These are phyloP conservation scores for Nannochloropsis gaditana DNA, from an alignment of 108 stramenopile species.

Conservation along the genomic window DNA sequence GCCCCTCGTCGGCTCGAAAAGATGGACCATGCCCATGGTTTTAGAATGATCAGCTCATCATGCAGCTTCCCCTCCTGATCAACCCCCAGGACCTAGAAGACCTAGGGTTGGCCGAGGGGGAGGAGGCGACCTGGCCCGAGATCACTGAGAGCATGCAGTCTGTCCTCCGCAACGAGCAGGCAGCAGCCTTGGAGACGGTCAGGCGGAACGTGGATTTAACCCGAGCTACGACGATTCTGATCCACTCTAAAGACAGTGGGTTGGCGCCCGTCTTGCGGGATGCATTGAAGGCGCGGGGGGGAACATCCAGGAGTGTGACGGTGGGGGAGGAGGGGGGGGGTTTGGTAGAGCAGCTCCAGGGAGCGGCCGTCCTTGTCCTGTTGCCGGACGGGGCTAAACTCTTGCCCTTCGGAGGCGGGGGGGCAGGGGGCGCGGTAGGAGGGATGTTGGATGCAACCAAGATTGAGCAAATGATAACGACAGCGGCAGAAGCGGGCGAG, in stretches of 20 bases:
- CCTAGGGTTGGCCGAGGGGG: not conserved
- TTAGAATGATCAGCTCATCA: no score
- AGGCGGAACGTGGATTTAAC: not conserved
- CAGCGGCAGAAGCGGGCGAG: conserved; percentile 1
- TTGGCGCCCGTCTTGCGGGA: not conserved
- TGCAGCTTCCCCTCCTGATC: not conserved
- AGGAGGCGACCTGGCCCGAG: not conserved
- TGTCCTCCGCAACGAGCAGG: not conserved
- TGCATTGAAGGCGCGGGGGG: not conserved
- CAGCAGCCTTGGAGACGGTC: not conserved
- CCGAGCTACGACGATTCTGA: not conserved
- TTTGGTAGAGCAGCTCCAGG: not conserved
- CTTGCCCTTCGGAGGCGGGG: not conserved
- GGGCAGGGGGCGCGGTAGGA: not conserved
- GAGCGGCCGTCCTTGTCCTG: not conserved
- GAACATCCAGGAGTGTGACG: not conserved
- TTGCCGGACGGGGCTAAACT: not conserved
- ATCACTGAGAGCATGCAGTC: conserved; percentile 17
- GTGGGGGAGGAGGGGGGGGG: not conserved
- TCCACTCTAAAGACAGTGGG: not conserved
- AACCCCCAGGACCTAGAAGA: not conserved
- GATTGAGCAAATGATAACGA: not conserved
- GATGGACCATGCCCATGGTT: no score
- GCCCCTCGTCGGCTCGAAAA: no score
- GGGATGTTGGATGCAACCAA: not conserved